A percentile compares a stretch with the other conserved stretches of the same genome.
phyloP scores from a whole-genome alignment of 2,329 filamentous ascomycete genomes.

The Apiospora saccharicola region DNA sequence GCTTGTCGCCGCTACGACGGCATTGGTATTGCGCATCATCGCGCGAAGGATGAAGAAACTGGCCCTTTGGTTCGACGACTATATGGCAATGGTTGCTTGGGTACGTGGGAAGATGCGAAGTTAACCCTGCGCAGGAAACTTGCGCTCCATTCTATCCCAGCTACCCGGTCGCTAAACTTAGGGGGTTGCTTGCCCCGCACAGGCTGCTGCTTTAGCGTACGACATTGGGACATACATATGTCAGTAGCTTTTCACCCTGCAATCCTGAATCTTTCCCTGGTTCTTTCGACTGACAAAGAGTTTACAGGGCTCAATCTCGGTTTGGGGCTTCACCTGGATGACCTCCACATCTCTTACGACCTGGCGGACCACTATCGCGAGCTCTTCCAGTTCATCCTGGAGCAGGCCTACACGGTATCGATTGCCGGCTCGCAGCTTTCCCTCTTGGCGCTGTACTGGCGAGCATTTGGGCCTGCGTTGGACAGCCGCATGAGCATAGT shows the following conservation, averaged over 20 bases:
- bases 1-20: not conserved
- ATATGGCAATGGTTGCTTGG: not conserved
- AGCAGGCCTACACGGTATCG: conserved; percentile 22
- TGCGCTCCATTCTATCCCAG: not conserved
- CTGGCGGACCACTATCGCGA: not conserved
- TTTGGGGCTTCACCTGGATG: conserved; percentile 4
- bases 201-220: conserved; percentile 20
- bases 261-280: not conserved
- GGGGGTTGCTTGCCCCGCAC: not conserved
- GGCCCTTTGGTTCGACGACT: conserved; percentile 16
- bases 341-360: not conserved
- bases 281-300: not conserved
- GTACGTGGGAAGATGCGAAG: not conserved
- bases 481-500: not conserved
- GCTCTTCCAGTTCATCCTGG: conserved; percentile 23
- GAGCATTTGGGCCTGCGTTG: conserved; percentile 7
- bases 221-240: conserved; percentile 7
- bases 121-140: not conserved
- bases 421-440: conserved; percentile 24
- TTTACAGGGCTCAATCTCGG: conserved; percentile 17
- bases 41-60: conserved; percentile 11
- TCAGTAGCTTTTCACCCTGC: not conserved
- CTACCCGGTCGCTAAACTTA: not conserved
- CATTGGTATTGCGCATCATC: not conserved
- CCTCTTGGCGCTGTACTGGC: conserved; percentile 23